phyloP scores from a whole-genome alignment of 768 basidiomycete genomes.

The Mycena venus region DNA sequence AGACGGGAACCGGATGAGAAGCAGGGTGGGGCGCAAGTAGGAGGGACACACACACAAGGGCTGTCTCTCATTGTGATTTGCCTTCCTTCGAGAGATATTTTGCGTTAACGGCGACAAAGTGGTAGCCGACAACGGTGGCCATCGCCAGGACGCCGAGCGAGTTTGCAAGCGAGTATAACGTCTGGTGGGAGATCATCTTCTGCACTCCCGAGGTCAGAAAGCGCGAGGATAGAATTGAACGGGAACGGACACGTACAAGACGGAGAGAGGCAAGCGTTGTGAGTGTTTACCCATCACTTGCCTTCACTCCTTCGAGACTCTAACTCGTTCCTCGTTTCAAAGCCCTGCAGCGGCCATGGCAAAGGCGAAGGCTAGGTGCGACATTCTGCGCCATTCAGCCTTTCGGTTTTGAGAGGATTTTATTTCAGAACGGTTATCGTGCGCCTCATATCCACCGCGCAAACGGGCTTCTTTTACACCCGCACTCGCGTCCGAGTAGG shows the following conservation, averaged over 20 bases:
- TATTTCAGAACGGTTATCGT: constrained; percentile 81
- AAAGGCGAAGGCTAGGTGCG: constrained; percentile 73
- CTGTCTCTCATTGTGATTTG: constrained; percentile 11
- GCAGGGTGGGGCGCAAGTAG: neutral
- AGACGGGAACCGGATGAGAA: neutral
- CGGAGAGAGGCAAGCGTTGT: constrained; percentile 30
- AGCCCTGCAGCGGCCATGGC: constrained; percentile 59
- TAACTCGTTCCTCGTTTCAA: constrained; percentile 30
- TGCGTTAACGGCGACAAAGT: constrained; percentile 90
- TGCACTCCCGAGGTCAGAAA: constrained; percentile 11
- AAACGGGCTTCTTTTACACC: constrained; percentile 94
- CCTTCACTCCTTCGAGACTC: constrained; percentile 24
- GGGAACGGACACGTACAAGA: constrained; percentile 34
- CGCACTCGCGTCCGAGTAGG: constrained; percentile 80
- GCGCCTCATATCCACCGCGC: constrained; percentile 90
- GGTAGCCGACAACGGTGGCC: constrained; percentile 90
- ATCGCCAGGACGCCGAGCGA: constrained; percentile 88
- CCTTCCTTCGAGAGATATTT: constrained; percentile 32
- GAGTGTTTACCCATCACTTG: constrained; percentile 26
- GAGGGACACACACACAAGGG: neutral
- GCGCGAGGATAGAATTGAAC: neutral
- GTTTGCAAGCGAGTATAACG: constrained; percentile 87
- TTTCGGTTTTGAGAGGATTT: no score
- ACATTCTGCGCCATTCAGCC: neutral
- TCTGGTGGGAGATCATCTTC: constrained; percentile 84